phyloP scores from a whole-genome alignment of 305 asterid species.

The Rubia tinctorum region DNA sequence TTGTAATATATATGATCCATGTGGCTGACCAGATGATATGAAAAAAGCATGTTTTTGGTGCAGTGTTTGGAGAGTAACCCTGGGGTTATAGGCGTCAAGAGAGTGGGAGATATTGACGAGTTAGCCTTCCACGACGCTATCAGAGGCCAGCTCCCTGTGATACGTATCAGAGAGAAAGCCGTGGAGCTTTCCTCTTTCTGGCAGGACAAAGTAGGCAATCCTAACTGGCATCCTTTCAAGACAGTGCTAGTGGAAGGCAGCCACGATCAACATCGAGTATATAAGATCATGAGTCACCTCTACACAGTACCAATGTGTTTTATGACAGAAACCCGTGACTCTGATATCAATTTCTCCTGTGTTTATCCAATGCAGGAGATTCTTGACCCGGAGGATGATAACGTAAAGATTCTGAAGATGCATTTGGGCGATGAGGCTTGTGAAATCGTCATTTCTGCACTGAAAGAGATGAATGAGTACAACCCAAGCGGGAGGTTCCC shows the following conservation, averaged over 20 bases:
- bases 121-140: neutral
- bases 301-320: too few relatives aligned
- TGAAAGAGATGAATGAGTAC: neutral
- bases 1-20: neutral
- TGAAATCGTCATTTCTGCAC: neutral
- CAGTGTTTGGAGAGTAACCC: neutral
- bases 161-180: neutral
- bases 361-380: neutral
- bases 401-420: neutral
- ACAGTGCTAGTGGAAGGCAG: neutral
- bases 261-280: neutral
- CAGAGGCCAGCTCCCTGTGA: neutral
- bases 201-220: neutral
- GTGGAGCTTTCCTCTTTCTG: neutral
- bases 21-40: neutral
- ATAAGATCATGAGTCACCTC: neutral
- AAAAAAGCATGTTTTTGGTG: neutral
- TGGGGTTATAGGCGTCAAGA: neutral
- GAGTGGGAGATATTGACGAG: neutral
- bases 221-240: slow-evolving; percentile 4
- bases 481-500: neutral
- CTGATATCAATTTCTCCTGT: too few relatives aligned
- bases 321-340: too few relatives aligned
- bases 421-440: neutral
- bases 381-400: neutral